Evolutionary conservation across 176 grass and related monocot genomes (phyloP).

Genomic region (Bolboschoenus planiculmis): DNA sequence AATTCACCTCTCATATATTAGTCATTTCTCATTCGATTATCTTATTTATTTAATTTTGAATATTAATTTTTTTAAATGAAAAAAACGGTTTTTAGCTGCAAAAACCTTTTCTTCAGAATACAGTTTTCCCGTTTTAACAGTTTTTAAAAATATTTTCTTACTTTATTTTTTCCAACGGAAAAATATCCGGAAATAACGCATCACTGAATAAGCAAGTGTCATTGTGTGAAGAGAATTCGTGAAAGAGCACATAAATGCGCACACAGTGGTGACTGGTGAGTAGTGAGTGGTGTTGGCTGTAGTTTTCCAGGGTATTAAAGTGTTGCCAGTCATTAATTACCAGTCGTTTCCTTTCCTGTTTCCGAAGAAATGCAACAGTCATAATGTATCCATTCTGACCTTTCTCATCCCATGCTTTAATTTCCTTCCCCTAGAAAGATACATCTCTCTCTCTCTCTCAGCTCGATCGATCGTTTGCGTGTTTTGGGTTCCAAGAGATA

Average conservation of each 20-base stretch:
- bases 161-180: too few relatives aligned
- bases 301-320: neutral
- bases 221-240: neutral
- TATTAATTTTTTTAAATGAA: too few relatives aligned
- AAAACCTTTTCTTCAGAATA: too few relatives aligned
- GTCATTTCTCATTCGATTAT: too few relatives aligned
- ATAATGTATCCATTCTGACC: slow-evolving; percentile 5
- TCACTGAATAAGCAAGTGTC: slow-evolving; percentile 11
- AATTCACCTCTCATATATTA: too few relatives aligned
- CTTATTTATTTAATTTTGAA: too few relatives aligned
- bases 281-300: neutral
- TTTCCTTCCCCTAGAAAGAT: slow-evolving; percentile 5
- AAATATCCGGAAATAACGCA: too few relatives aligned
- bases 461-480: neutral
- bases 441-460: neutral
- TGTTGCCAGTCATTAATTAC: slow-evolving; percentile 1
- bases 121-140: too few relatives aligned
- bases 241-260: neutral
- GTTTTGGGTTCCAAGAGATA: slow-evolving; percentile 12
- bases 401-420: neutral
- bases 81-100: too few relatives aligned
- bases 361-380: slow-evolving; percentile 25
- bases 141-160: too few relatives aligned
- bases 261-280: neutral
- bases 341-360: slow-evolving; percentile 12